Conservation (phyloP, 768 basidiomycete genomes). For the Suillus variegatus region DNA sequence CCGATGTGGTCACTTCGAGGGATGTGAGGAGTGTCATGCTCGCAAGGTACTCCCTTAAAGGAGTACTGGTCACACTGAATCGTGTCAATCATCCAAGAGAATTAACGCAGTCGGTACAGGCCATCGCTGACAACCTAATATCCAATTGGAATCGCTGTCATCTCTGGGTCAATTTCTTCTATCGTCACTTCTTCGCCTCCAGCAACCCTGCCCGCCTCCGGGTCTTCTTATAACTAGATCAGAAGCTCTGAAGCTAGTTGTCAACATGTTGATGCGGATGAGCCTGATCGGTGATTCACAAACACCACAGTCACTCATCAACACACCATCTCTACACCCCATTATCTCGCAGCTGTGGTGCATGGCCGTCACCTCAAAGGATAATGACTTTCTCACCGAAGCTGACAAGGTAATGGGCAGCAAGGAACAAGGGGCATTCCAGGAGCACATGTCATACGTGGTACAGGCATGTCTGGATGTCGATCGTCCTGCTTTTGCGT, state of each 20-base stretch:
- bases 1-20: constrained; percentile 5
- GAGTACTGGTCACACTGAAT: constrained; percentile 6
- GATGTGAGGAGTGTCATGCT: constrained; percentile 3
- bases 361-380: constrained; percentile 5
- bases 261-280: constrained; percentile 7
- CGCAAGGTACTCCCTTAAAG: constrained; percentile 6
- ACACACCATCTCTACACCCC: constrained; percentile 2
- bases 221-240: constrained; percentile 8
- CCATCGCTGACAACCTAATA: not conserved
- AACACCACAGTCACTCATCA: constrained; percentile 5
- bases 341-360: constrained; percentile 4
- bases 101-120: not conserved
- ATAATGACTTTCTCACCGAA: constrained; percentile 1
- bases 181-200: constrained; percentile 5
- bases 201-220: constrained; percentile 3
- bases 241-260: constrained; percentile 5
- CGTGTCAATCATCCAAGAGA: not conserved
- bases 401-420: constrained; percentile 8
- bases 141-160: constrained; percentile 5
- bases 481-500: not conserved
- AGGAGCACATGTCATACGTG: constrained; percentile 8
- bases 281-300: not conserved
- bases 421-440: constrained; percentile 4
- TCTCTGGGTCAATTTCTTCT: constrained; percentile 8
- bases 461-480: constrained; percentile 7